Evolutionary conservation across 805 yeast species (phyloP), one percentile per base, ranked within the genome.

Genomic region (Teunomyces cretensis): DNA sequence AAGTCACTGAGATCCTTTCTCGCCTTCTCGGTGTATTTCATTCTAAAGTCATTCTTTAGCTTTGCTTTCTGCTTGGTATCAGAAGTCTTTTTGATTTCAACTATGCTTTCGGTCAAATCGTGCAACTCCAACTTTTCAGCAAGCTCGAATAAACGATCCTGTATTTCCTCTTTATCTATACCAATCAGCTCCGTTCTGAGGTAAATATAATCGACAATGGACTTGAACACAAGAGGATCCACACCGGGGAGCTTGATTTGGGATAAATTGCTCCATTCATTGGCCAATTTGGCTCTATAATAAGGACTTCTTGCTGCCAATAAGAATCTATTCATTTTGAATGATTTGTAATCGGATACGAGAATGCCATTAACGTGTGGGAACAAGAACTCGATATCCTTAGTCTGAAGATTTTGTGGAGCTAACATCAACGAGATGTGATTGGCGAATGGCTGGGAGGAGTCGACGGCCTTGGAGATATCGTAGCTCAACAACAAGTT

Each of bases 401-500:
- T 59, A 1, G 64, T 56, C 7, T 53, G 48, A n/a, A 63, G 56
- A 15, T 45, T 49, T 2, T 51, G 37, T 2, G 63, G 58, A 14
- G 54, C 56, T 16, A 68, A 39, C 53, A 83, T 60, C 2, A 81
- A 70, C 2, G 90, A 72, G 15, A 87, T 64, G 60, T 84, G 89
- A 2, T 83, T 73, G 1, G 88, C 86, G 68, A 85, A 87, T 1
- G 94, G 92, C 57, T 84, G 86, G 11, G 74, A 70, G 11, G 73
- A 62, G 59, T 86, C 90, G 12, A 83, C 83, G 0, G 83, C 79
- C 54, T 83, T 86, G 5, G 87, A 78, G 36, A 86, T 76, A 57
- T 85, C 90, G 57, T 72, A 82, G 33, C 78, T 70, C 14, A 83
- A 56, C 42, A 87, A 62, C 15, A 84, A 59, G 33, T 76, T 74